Base-by-base conservation (phyloP, 495 filamentous ascomycete species). In the Achaetomiella virescens region DNA sequence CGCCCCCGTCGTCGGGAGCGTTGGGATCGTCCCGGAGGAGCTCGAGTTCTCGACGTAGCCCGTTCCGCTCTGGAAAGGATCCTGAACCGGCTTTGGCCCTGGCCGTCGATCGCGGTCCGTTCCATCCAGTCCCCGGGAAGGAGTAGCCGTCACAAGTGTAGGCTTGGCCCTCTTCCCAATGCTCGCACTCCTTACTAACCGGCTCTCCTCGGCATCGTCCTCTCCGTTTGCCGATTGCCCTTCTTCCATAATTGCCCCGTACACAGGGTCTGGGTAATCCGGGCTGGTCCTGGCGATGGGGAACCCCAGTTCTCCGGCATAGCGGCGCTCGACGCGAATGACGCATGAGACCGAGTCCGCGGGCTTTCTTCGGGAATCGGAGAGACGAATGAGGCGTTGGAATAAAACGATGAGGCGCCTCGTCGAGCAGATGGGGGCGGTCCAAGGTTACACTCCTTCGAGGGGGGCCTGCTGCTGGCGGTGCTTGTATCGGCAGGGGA, bases 361-460 rank as follows among this genome's bases (percentile, higher is more conserved):
- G 81, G 77, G 48, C 81, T 77, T 64, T 96, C 91, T 69, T 97
- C 91, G 1, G 84, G 87, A 52, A 97, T 96, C 1, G 91, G 91
- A 8, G 91, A 89, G 6, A 96, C 89, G 53, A 78, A 89, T 1
- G 88, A 89, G n/a, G 70, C 63, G 52, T 78, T 79, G 21, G 88
- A 90, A 59, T 89, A 89, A 33, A 84, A 87, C n/a, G 86, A 83
- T 2, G 84, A 82, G 25, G 75, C 83, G 0, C 86, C 88, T 59
- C 86, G 75, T 61, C 87, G 76, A 14, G 86, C 76, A 37, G 82
- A 84, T 18, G 87, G 87, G 9, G 83, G 84, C 33, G 84, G 84
- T 22, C 81, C 82, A 35, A 84, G 73, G 57, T 74, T 81, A 35
- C 79, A 57, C 75, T 82, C 48, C 80, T 76, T 57, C 79, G 72